Evolutionary conservation across 805 yeast genomes (phyloP).

Genomic region (Naumovozyma dairenensis): DNA sequence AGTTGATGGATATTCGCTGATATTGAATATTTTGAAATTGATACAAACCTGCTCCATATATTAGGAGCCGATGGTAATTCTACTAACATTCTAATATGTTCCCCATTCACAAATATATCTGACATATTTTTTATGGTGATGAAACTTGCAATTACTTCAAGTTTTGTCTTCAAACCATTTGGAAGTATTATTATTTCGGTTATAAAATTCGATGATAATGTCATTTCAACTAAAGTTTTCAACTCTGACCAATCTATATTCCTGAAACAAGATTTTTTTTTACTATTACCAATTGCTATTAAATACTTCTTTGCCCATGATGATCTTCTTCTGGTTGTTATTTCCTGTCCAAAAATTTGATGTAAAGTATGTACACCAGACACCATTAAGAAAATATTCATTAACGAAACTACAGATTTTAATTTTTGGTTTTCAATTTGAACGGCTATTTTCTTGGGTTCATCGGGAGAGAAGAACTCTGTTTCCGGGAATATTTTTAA

Average conservation of each 20-base stretch:
- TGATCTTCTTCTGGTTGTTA: conserved; percentile 15
- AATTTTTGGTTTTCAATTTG: conserved; percentile 21
- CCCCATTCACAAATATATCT: conserved; percentile 21
- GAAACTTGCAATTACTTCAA: conserved; percentile 33
- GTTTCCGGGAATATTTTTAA: conserved; percentile 21
- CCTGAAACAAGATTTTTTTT: conserved; percentile 8
- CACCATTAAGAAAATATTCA: conserved; percentile 36
- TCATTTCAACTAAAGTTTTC: conserved; percentile 16
- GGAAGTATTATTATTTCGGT: conserved; percentile 33
- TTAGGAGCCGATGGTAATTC: conserved; percentile 41
- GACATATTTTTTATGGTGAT: conserved; percentile 14
- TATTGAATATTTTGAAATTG: conserved; percentile 30
- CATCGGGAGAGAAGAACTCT: conserved; percentile 11
- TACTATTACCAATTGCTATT: conserved; percentile 10
- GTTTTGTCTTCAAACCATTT: conserved; percentile 38
- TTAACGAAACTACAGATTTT: conserved; percentile 31
- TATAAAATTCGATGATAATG: conserved; percentile 14
- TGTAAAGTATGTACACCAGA: conserved; percentile 38
- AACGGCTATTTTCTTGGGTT: conserved; percentile 17
- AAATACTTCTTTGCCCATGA: conserved; percentile 24
- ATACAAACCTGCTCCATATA: conserved; percentile 41
- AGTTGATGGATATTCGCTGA: conserved; percentile 26
- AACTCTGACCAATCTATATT: conserved; percentile 17
- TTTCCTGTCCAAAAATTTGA: conserved; percentile 31
- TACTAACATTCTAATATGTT: conserved; percentile 36